Base-by-base conservation (phyloP, 2,329 filamentous ascomycete genomes). In the Ramularia endophylla region DNA sequence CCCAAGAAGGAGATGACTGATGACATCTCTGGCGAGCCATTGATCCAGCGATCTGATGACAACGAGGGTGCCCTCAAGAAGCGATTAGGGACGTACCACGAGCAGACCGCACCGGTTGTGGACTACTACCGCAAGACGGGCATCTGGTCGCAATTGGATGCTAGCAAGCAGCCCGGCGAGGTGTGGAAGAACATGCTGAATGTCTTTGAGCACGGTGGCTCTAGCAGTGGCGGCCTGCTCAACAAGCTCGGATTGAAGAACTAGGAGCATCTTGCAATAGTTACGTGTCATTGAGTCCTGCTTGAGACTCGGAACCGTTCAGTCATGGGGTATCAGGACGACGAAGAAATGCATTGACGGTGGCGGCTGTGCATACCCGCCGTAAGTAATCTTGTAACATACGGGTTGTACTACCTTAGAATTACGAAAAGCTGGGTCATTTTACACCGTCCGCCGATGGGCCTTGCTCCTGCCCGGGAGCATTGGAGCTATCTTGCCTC, bases 21-120 rank as follows among this genome's bases (percentile, higher is more conserved):
- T 69, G 92, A 98, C 68, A 69, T 95, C 55, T 97, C 92, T 15
- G 92, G 92, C 67, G 92, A 98, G 77, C 89, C 90, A 36, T 76
- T 98, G 55, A 85, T 97, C 60, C 92, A 97, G 75, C 83, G 92
- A 60, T 90, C 85, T 54, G 92, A 98, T 66, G 92, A 98, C 74
- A 98, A 97, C 67, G 89, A 86, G 56, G 90, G 89, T 7, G 87
- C 92, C 32, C 79, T 98, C 52, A 90, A 88, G 79, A 98, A 95
- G 81, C 85, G 92, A 50, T 77, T 98, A 46, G 74, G 74, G 29
- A 95, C 90, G 46, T 98, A 98, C 71, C 92, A 98, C 73, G 74
- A 80, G 54, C 92, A 98, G 79, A 98, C 92, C 25, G 71, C 80
- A 32, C 92, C 92, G 15, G 92, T 98, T 36, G 89, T 95, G 50